Conservation (phyloP, 1,139 yeast genomes). For the Geotrichum aggregatum region DNA sequence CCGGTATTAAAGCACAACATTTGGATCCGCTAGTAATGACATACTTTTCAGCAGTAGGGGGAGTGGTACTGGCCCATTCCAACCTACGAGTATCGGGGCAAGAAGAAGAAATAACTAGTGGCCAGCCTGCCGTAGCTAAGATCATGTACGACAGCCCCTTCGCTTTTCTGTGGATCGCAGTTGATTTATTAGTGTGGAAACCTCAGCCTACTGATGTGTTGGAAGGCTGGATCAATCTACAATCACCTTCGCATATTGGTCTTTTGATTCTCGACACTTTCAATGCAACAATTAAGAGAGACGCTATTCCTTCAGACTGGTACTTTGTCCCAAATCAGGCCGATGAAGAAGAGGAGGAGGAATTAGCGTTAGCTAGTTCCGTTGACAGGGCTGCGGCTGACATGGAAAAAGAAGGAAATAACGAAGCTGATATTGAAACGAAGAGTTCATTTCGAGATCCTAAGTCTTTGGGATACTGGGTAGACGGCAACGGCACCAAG, state of each 20-base stretch:
- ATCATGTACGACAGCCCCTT: slow-evolving; percentile 82
- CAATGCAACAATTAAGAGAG: slow-evolving; percentile 86
- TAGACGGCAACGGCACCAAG: slow-evolving; percentile 63
- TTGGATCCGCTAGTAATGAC: slow-evolving; percentile 86
- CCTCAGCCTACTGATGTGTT: slow-evolving; percentile 79
- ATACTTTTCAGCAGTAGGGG: slow-evolving; percentile 65
- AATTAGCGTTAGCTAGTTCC: slow-evolving; percentile 21
- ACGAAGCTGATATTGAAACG: slow-evolving; percentile 10
- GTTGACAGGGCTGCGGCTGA: slow-evolving; percentile 25
- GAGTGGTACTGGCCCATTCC: slow-evolving; percentile 77
- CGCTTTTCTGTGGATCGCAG: slow-evolving; percentile 78
- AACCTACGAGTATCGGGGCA: slow-evolving; percentile 50
- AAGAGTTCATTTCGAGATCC: slow-evolving; percentile 26
- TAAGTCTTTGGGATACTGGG: slow-evolving; percentile 80
- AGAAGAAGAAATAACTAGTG: slow-evolving; percentile 33
- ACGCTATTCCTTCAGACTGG: slow-evolving; percentile 80
- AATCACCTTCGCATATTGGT: slow-evolving; percentile 93
- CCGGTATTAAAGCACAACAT: slow-evolving; percentile 82
- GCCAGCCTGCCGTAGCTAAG: slow-evolving; percentile 50
- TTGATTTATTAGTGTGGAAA: slow-evolving; percentile 83
- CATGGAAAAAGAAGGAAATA: slow-evolving; percentile 24
- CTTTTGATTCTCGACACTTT: slow-evolving; percentile 85
- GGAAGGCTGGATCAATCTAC: slow-evolving; percentile 86
- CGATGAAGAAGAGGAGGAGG: slow-evolving; percentile 45
- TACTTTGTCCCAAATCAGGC: slow-evolving; percentile 71